Percentiles rank a stretch among this genome's conserved stretches.
These are phyloP conservation scores for Penicillium manginii DNA, from an alignment of 495 filamentous ascomycete genomes.

Conservation along the genomic window DNA sequence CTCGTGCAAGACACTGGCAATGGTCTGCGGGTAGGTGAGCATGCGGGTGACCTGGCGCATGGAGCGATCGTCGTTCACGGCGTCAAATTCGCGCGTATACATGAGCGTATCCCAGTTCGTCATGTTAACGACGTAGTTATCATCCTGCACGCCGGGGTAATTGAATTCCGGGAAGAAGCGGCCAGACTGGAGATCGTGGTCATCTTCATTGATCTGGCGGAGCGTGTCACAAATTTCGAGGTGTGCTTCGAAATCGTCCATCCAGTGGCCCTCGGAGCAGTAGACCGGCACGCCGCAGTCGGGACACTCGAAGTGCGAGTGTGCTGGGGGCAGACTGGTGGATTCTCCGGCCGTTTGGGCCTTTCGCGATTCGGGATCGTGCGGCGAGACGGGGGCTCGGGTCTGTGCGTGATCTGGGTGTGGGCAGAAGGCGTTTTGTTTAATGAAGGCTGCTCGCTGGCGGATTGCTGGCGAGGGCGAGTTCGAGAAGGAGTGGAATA, in stretches of 20 bases:
- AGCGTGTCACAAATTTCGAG: constrained; percentile 90
- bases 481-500: constrained; percentile 88
- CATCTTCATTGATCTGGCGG: constrained; percentile 93
- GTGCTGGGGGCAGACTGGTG: constrained; percentile 61
- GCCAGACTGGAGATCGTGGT: constrained; percentile 90
- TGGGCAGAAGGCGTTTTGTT: constrained; percentile 87
- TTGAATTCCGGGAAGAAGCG: constrained; percentile 93
- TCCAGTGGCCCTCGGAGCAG: constrained; percentile 92
- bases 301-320: constrained; percentile 91
- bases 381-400: constrained; percentile 58
- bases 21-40: constrained; percentile 90
- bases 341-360: constrained; percentile 32
- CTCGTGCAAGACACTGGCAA: constrained; percentile 90
- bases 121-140: constrained; percentile 93
- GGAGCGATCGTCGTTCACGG: constrained; percentile 83
- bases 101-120: constrained; percentile 97
- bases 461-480: constrained; percentile 87
- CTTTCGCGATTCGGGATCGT: constrained; percentile 64
- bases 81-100: constrained; percentile 84
- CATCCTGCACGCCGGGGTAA: constrained; percentile 85
- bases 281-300: constrained; percentile 95
- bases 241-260: constrained; percentile 90
- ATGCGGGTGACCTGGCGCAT: constrained; percentile 90
- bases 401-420: constrained; percentile 81
- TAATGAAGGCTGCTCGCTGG: constrained; percentile 82